These are phyloP conservation scores for Moesziomyces sp. DNA, from an alignment of 1,284 basidiomycete species.

Conservation along the genomic window DNA sequence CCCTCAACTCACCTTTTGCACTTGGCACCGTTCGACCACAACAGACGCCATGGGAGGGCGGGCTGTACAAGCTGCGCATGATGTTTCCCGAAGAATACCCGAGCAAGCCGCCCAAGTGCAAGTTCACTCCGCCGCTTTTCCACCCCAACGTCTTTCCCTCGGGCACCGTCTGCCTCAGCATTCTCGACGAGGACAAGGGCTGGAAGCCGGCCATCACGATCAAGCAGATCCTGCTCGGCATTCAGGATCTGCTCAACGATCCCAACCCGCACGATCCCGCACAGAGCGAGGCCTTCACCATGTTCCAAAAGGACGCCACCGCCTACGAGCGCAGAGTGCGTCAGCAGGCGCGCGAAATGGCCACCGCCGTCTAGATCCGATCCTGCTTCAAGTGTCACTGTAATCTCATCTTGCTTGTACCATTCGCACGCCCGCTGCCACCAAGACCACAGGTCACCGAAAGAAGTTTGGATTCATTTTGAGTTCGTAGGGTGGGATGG, in stretches of 20 bases:
- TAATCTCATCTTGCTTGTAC: no score
- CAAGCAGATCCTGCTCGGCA: constrained; percentile 96
- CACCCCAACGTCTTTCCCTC: constrained; percentile 99
- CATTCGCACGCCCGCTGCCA: no score
- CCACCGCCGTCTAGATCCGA: constrained; percentile 16
- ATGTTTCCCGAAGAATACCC: constrained; percentile 75
- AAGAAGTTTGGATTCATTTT: no score
- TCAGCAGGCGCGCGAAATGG: constrained; percentile 56
- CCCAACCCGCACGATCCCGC: constrained; percentile 95
- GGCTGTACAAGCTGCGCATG: constrained; percentile 92
- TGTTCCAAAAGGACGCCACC: constrained; percentile 78
- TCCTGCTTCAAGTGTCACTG: not conserved
- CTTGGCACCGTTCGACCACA: not conserved
- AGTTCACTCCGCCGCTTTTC: constrained; percentile 94
- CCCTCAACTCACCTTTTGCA: not conserved
- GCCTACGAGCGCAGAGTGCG: constrained; percentile 60
- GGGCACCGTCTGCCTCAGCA: constrained; percentile 96
- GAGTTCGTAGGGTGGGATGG: no score
- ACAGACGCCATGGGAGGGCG: constrained; percentile 96
- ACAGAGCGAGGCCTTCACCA: constrained; percentile 94
- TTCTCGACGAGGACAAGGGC: constrained; percentile 97
- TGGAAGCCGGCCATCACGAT: constrained; percentile 99
- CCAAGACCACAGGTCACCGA: no score
- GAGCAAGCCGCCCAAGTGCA: constrained; percentile 96
- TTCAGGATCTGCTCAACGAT: constrained; percentile 92